phyloP scores from a whole-genome alignment of 345 rosid species.

The Rhodamnia rubescens region DNA sequence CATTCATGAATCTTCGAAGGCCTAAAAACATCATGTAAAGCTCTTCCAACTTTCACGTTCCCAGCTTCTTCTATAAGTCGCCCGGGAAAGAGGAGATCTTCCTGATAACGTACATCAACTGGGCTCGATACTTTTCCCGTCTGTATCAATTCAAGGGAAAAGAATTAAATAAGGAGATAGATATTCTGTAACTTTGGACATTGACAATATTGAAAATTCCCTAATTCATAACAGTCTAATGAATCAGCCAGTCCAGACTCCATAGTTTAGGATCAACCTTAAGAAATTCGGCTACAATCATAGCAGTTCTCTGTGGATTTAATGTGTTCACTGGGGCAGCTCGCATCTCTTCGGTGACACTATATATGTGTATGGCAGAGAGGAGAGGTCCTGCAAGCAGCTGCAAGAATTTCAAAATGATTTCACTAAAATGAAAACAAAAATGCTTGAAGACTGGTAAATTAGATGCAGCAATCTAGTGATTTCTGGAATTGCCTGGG shows the following conservation, averaged over 20 bases:
- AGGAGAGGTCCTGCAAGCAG: conserved; percentile 74
- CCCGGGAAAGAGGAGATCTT: conserved; percentile 72
- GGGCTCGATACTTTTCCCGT: conserved; percentile 73
- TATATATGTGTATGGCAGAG: conserved; percentile 46
- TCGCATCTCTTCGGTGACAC: conserved; percentile 79
- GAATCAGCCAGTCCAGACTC: background rate
- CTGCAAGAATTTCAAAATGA: conserved; percentile 32
- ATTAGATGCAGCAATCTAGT: background rate
- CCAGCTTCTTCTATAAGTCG: conserved; percentile 77
- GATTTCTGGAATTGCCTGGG: background rate
- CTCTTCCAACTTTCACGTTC: conserved; percentile 67
- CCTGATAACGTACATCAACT: conserved; percentile 65
- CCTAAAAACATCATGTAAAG: conserved; percentile 47
- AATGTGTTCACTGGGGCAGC: conserved; percentile 76
- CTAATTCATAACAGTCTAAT: background rate
- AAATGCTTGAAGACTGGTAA: background rate
- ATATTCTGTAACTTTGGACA: background rate
- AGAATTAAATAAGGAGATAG: background rate
- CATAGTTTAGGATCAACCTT: conserved; percentile 33
- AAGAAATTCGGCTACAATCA: conserved; percentile 73
- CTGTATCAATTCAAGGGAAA: conserved; percentile 16
- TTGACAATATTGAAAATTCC: background rate
- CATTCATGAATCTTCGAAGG: conserved; percentile 55
- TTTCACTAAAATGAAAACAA: background rate
- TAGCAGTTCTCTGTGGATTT: conserved; percentile 88